A percentile compares a stretch with the other conserved stretches of the same genome.
Evolutionary conservation across 208 protist genomes (phyloP).

Genomic region (Leishmania martiniquensis): DNA sequence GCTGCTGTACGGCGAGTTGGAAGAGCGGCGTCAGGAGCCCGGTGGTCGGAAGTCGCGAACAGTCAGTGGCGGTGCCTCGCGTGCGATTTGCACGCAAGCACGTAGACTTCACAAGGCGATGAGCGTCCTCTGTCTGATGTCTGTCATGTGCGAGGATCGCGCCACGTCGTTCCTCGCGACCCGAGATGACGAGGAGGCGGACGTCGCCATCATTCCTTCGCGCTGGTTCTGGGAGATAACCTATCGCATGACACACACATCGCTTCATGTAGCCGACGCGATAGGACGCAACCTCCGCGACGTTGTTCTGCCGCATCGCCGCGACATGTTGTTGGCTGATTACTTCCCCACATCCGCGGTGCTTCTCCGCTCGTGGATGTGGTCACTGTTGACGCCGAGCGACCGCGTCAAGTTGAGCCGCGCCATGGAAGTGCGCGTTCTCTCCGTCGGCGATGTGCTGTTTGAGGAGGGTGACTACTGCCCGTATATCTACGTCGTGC

Average conservation of each 20-base stretch:
- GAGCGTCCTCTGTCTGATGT: conserved; percentile 63
- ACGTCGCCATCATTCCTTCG: conserved; percentile 80
- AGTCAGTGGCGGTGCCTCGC: conserved; percentile 5
- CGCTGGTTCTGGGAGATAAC: conserved; percentile 85
- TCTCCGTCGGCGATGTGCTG: conserved; percentile 77
- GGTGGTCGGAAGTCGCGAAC: background rate
- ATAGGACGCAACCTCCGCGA: conserved; percentile 60
- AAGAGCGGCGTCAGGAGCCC: conserved; percentile 36
- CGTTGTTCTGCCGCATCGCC: conserved; percentile 56
- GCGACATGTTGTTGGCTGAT: conserved; percentile 57
- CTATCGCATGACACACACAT: conserved; percentile 47
- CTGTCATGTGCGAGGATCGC: conserved; percentile 85
- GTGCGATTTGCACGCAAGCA: conserved; percentile 42
- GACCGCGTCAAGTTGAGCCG: conserved; percentile 81
- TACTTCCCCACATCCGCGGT: conserved; percentile 80
- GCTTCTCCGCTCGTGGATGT: conserved; percentile 88
- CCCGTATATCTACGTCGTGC: conserved; percentile 84
- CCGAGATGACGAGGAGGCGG: conserved; percentile 44
- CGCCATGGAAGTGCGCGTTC: conserved; percentile 67
- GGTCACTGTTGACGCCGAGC: conserved; percentile 66
- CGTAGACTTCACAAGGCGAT: conserved; percentile 45
- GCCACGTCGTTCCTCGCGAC: conserved; percentile 49
- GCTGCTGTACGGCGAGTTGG: conserved; percentile 78
- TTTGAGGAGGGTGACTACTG: conserved; percentile 66
- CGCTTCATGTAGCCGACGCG: conserved; percentile 29